Evolutionary conservation across 345 rosid genomes (phyloP).

Genomic region (Eucalyptus fibrosa): DNA sequence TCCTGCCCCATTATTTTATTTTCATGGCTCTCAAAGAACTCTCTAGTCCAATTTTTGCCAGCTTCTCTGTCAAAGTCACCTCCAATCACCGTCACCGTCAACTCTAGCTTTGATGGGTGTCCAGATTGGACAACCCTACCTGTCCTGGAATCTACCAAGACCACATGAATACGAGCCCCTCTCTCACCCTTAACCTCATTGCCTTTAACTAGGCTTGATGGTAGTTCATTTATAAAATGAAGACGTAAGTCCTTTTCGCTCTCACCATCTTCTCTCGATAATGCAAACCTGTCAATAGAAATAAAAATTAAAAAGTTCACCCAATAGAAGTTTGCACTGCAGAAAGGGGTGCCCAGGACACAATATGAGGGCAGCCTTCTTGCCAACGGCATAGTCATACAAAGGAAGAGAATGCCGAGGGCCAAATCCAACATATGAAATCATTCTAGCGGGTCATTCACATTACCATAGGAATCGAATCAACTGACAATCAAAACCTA

Average conservation of each 20-base stretch:
- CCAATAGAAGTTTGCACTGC: too few relatives aligned
- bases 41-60: neutral
- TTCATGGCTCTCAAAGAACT: too few relatives aligned
- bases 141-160: neutral
- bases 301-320: accelerated
- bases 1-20: neutral
- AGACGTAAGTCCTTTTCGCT: neutral
- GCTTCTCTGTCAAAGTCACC: neutral
- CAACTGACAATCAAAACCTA: too few relatives aligned
- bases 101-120: neutral
- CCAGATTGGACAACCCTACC: neutral
- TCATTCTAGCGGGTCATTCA: too few relatives aligned
- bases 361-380: too few relatives aligned
- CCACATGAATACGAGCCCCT: neutral
- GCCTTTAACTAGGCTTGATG: neutral
- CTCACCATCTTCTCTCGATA: accelerated
- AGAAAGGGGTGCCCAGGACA: too few relatives aligned
- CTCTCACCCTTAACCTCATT: neutral
- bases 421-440: too few relatives aligned
- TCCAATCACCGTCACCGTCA: neutral
- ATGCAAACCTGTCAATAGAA: too few relatives aligned
- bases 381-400: too few relatives aligned
- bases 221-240: neutral
- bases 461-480: accelerated
- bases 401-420: too few relatives aligned